phyloP scores from a whole-genome alignment of 2,329 filamentous ascomycete genomes.

The Curvularia sp. region DNA sequence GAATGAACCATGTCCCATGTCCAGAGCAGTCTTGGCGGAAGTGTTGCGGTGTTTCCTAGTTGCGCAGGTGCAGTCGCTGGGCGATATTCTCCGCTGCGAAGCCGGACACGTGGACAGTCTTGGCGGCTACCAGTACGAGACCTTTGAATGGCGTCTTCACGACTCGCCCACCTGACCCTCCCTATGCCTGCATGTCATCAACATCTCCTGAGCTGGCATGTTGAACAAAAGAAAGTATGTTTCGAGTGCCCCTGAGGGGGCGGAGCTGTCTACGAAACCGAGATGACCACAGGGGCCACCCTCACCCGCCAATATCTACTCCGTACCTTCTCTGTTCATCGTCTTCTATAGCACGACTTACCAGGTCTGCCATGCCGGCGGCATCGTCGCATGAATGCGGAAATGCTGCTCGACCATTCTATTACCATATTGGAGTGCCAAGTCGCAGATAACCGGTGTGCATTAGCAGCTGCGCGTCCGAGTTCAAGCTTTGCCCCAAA shows the following conservation, averaged over 20 bases:
- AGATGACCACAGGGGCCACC: background rate
- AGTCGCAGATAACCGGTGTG: constrained; percentile 17
- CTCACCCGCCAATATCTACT: background rate
- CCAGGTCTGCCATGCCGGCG: background rate
- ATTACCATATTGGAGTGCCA: constrained; percentile 8
- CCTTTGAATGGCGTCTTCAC: background rate
- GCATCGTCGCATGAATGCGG: background rate
- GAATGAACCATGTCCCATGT: background rate
- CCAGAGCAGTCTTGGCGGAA: background rate
- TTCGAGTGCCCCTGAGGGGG: background rate
- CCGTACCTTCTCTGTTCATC: background rate
- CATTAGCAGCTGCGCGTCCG: constrained; percentile 10
- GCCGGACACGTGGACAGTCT: constrained; percentile 10
- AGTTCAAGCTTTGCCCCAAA: constrained; percentile 9
- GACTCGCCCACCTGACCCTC: background rate
- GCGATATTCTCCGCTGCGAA: background rate
- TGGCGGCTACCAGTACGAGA: constrained; percentile 4
- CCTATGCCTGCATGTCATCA: background rate
- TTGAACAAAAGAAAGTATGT: background rate
- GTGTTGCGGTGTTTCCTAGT: background rate
- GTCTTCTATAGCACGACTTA: background rate
- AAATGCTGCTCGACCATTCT: background rate
- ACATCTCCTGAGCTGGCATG: background rate
- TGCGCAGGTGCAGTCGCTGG: background rate
- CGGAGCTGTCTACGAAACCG: background rate